Conservation (phyloP, 768 basidiomycete species). For the Russula foetens region DNA sequence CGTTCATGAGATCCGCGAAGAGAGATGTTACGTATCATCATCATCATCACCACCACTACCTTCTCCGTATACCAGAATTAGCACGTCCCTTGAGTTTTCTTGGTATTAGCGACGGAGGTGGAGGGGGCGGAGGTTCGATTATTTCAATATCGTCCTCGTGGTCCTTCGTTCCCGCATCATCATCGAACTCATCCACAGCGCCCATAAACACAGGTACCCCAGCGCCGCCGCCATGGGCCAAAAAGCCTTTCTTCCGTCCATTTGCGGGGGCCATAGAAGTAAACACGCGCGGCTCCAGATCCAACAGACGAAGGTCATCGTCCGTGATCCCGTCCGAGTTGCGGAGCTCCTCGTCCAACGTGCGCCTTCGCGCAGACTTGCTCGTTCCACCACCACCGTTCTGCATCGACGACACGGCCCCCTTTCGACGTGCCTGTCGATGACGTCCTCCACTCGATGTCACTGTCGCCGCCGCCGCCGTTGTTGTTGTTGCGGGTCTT, state of each 20-base stretch:
- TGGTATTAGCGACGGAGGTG: not conserved
- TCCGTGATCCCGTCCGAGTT: slow-evolving; percentile 32
- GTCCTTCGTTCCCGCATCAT: slow-evolving; percentile 30
- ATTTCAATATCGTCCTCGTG: slow-evolving; percentile 1
- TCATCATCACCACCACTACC: not conserved
- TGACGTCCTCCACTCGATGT: not conserved
- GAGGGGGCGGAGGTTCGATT: not conserved
- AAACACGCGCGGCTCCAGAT: slow-evolving; percentile 36
- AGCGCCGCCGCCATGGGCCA: slow-evolving; percentile 69
- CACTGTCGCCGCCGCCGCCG: not conserved
- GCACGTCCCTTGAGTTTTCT: not conserved
- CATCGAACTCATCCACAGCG: slow-evolving; percentile 18
- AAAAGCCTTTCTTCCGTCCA: slow-evolving; percentile 49
- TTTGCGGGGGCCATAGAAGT: slow-evolving; percentile 48
- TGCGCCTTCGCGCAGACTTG: slow-evolving; percentile 35
- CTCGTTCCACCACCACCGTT: slow-evolving; percentile 8
- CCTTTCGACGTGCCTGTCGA: not conserved
- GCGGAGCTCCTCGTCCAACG: slow-evolving; percentile 61
- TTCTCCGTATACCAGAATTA: not conserved
- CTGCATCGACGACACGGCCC: slow-evolving; percentile 1
- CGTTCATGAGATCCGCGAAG: not conserved
- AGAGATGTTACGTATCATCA: not conserved
- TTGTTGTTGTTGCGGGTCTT: not conserved
- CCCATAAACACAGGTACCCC: slow-evolving; percentile 66
- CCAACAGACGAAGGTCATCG: slow-evolving; percentile 27